These are phyloP conservation scores for Paecilomyces fulvus DNA, from an alignment of 2,329 filamentous ascomycete species.

Conservation along the genomic window DNA sequence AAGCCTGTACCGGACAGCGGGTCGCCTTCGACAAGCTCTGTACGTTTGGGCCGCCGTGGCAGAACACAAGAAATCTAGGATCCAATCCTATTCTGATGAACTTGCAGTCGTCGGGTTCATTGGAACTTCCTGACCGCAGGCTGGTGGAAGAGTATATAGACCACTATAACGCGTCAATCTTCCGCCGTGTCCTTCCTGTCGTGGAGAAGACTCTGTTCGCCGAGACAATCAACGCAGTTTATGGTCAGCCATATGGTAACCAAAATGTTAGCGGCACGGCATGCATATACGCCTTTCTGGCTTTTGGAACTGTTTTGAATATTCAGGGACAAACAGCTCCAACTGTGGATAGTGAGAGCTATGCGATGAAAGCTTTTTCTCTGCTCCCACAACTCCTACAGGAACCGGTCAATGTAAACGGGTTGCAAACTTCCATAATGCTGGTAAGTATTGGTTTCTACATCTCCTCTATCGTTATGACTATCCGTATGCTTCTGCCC, in stretches of 20 bases:
- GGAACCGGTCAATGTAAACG: conserved; percentile 34
- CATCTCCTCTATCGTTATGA: background rate
- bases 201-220: conserved; percentile 41
- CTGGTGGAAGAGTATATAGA: conserved; percentile 24
- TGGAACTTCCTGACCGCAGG: conserved; percentile 29
- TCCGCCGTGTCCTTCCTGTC: conserved; percentile 42
- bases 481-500: background rate
- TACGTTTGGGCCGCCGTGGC: conserved; percentile 23
- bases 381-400: conserved; percentile 38
- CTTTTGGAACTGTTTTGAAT: conserved; percentile 25
- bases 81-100: conserved; percentile 13
- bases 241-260: conserved; percentile 18
- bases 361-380: conserved; percentile 33
- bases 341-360: conserved; percentile 33
- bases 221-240: conserved; percentile 39
- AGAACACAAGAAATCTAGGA: conserved; percentile 21
- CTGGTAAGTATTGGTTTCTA: conserved; percentile 32
- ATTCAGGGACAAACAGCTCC: conserved; percentile 6
- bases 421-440: conserved; percentile 40
- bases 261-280: conserved; percentile 32
- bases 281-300: conserved; percentile 44
- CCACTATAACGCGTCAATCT: conserved; percentile 24
- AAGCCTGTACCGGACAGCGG: conserved; percentile 36
- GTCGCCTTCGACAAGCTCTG: conserved; percentile 22
- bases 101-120: conserved; percentile 11